These are phyloP conservation scores for Blastobotrys persicus DNA, from an alignment of 1,139 yeast species.

Conservation along the genomic window DNA sequence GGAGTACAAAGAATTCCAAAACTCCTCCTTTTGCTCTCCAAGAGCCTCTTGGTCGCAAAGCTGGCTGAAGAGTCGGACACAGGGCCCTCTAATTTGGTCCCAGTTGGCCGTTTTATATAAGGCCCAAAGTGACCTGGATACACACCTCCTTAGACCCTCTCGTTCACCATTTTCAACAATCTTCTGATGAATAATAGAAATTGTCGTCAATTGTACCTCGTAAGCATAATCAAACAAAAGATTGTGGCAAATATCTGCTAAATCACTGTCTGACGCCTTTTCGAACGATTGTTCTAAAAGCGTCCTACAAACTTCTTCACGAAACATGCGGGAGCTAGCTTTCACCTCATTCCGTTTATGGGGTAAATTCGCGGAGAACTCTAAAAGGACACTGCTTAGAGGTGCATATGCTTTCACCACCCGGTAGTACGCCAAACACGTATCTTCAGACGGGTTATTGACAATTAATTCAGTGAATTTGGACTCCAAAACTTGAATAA, in stretches of 20 bases:
- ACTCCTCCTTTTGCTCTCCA: conserved; percentile 12
- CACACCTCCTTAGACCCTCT: conserved; percentile 1
- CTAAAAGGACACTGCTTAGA: neutral
- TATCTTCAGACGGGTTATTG: conserved; percentile 35
- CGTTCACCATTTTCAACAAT: conserved; percentile 12
- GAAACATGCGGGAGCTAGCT: conserved; percentile 29
- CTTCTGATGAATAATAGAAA: conserved; percentile 32
- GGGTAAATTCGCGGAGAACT: conserved; percentile 5
- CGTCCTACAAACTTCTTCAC: conserved; percentile 38
- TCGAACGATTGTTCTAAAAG: conserved; percentile 31
- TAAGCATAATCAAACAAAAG: conserved; percentile 40
- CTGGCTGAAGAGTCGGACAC: conserved; percentile 42
- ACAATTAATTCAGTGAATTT: conserved; percentile 29
- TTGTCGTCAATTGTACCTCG: conserved; percentile 50
- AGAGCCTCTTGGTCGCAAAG: conserved; percentile 22
- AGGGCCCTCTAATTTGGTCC: conserved; percentile 46
- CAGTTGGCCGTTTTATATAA: conserved; percentile 35
- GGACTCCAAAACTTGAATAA: conserved; percentile 23
- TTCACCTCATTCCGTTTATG: conserved; percentile 8
- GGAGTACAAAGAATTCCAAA: conserved; percentile 31
- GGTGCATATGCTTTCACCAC: conserved; percentile 22
- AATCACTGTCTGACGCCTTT: conserved; percentile 19
- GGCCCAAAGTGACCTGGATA: conserved; percentile 36
- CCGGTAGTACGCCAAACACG: conserved; percentile 42
- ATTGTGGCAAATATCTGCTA: conserved; percentile 27